phyloP scores from a whole-genome alignment of 2,329 filamentous ascomycete species.

The Clonostachys solani region DNA sequence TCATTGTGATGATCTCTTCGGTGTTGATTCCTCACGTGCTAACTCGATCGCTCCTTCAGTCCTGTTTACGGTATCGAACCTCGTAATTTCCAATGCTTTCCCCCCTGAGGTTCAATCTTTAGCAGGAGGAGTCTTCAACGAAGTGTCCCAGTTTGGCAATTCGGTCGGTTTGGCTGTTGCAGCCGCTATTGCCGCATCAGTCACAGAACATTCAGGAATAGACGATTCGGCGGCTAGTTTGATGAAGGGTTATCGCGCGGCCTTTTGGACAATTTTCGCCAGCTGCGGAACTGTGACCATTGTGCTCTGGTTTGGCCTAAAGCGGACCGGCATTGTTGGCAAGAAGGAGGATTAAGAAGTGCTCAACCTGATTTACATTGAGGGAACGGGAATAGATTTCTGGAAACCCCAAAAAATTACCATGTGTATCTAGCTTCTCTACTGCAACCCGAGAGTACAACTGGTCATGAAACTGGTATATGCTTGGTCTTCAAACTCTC shows the following conservation, averaged over 20 bases:
- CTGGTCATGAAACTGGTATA: neutral
- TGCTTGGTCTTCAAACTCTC: neutral
- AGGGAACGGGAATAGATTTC: too few relatives aligned
- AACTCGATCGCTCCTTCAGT: constrained; percentile 16
- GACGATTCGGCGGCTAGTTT: constrained; percentile 22
- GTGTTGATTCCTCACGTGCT: neutral
- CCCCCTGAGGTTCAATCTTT: constrained; percentile 49
- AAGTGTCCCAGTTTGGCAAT: constrained; percentile 51
- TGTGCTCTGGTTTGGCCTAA: constrained; percentile 29
- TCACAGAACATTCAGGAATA: constrained; percentile 30
- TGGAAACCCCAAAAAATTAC: too few relatives aligned
- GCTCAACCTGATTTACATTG: too few relatives aligned
- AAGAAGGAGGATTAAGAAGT: constrained; percentile 30
- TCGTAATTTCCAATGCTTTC: constrained; percentile 51
- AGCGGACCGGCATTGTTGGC: constrained; percentile 41
- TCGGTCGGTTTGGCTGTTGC: constrained; percentile 46
- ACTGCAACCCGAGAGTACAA: neutral
- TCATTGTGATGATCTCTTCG: neutral
- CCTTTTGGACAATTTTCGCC: constrained; percentile 49
- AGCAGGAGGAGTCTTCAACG: constrained; percentile 57
- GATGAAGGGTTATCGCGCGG: constrained; percentile 46
- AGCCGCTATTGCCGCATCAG: constrained; percentile 39
- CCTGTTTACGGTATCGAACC: constrained; percentile 49
- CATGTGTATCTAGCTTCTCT: too few relatives aligned
- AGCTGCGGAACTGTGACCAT: constrained; percentile 19